Conservation (phyloP, 192 early-diverging fungal species). For the Umbelopsis vinacea region DNA sequence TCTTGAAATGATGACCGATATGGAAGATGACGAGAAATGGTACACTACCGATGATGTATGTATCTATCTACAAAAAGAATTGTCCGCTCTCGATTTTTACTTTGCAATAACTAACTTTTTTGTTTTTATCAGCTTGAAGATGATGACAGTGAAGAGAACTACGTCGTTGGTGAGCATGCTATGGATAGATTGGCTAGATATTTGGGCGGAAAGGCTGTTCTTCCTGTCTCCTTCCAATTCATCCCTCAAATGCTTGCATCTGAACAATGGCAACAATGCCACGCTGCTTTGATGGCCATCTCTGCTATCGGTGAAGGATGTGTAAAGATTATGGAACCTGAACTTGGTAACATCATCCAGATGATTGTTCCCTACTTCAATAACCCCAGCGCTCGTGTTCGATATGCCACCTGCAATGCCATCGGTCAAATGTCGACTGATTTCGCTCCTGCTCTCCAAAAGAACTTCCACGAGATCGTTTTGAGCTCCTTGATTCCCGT, state of each 20-base stretch:
- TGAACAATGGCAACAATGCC: conserved; percentile 85
- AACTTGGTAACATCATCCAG: conserved; percentile 83
- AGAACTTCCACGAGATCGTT: conserved; percentile 71
- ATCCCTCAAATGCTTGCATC: conserved; percentile 90
- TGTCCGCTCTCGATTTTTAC: background rate
- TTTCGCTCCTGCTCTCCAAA: conserved; percentile 82
- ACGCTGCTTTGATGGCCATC: conserved; percentile 93
- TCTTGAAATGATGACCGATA: conserved; percentile 93
- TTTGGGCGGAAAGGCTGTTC: conserved; percentile 85
- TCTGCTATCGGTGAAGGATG: conserved; percentile 98
- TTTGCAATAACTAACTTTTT: background rate
- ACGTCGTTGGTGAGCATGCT: conserved; percentile 93
- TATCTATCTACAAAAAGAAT: background rate
- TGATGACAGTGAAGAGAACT: conserved; percentile 87
- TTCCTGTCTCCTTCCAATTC: conserved; percentile 84
- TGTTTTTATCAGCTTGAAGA: conserved; percentile 69
- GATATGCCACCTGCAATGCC: conserved; percentile 95
- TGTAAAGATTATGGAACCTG: conserved; percentile 89
- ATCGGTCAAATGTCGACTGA: conserved; percentile 98
- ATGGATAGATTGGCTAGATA: conserved; percentile 91
- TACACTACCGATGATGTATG: conserved; percentile 81
- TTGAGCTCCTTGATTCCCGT: conserved; percentile 81
- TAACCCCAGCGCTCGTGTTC: conserved; percentile 93
- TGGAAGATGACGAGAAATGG: conserved; percentile 92
- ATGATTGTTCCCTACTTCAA: conserved; percentile 81